A percentile compares a stretch with the other conserved stretches of the same genome.
phyloP scores from a whole-genome alignment of 768 basidiomycete genomes.

The Cystofilobasidium capitatum region DNA sequence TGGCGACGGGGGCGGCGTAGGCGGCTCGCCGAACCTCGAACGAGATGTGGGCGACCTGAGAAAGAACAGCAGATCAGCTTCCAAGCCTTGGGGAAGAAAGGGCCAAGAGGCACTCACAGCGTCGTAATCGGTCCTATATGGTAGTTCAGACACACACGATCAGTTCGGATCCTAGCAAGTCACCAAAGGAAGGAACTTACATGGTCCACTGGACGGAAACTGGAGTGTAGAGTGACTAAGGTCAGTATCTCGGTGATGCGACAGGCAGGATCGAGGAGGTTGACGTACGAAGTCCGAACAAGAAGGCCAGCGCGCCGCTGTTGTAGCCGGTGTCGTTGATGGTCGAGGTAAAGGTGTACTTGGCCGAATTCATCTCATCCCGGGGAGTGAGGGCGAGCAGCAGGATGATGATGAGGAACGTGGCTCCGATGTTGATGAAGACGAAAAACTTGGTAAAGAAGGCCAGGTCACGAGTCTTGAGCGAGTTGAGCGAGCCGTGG shows the following conservation, averaged over 20 bases:
- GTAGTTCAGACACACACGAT: too few relatives aligned
- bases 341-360: slow-evolving; percentile 67
- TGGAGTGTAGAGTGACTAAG: too few relatives aligned
- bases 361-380: slow-evolving; percentile 66
- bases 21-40: slow-evolving; percentile 74
- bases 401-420: slow-evolving; percentile 73
- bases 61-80: neutral
- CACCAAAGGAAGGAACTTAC: too few relatives aligned
- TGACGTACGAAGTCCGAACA: slow-evolving; percentile 72
- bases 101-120: slow-evolving; percentile 25
- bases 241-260: too few relatives aligned
- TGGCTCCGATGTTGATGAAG: slow-evolving; percentile 62
- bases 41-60: slow-evolving; percentile 40
- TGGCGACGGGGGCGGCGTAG: slow-evolving; percentile 58
- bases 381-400: slow-evolving; percentile 56
- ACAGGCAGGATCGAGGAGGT: too few relatives aligned
- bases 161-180: too few relatives aligned
- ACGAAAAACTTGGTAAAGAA: slow-evolving; percentile 63
- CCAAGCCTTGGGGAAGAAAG: neutral
- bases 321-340: slow-evolving; percentile 70
- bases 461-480: slow-evolving; percentile 63
- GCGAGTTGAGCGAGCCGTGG: slow-evolving; percentile 42
- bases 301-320: slow-evolving; percentile 68
- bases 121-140: slow-evolving; percentile 36
- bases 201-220: slow-evolving; percentile 72